A percentile compares a stretch with the other conserved stretches of the same genome.
Conservation (phyloP, 2,329 filamentous ascomycete genomes). For the Talaromyces sp. region DNA sequence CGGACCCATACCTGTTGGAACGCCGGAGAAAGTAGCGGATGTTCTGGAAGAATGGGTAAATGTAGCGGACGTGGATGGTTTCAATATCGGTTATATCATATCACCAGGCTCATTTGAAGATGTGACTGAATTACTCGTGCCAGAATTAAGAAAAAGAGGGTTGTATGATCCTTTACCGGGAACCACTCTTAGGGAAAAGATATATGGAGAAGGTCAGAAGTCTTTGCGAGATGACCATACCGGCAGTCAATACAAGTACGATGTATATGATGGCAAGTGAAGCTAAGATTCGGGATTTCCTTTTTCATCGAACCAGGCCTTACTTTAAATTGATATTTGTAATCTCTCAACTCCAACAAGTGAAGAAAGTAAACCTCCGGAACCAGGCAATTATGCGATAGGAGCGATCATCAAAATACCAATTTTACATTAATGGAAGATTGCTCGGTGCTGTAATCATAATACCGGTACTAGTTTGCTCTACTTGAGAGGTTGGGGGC, state of each 20-base stretch:
- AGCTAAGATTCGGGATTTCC: not conserved
- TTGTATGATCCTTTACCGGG: constrained; percentile 27
- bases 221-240: constrained; percentile 57
- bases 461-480: not conserved
- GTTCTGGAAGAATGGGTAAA: constrained; percentile 43
- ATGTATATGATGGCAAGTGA: constrained; percentile 55
- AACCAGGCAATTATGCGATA: not conserved
- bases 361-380: not conserved
- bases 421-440: not conserved
- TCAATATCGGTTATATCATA: constrained; percentile 47
- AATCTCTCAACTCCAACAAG: not conserved
- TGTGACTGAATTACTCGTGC: constrained; percentile 49
- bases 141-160: constrained; percentile 39
- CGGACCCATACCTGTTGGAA: constrained; percentile 25
- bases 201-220: constrained; percentile 59
- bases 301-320: not conserved
- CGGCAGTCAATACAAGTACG: constrained; percentile 60
- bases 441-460: not conserved
- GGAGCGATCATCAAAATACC: not conserved
- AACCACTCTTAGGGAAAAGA: constrained; percentile 57
- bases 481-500: not conserved
- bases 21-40: constrained; percentile 35
- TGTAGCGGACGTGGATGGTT: constrained; percentile 43
- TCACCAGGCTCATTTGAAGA: constrained; percentile 54
- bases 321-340: not conserved